Conservation (phyloP, 306 rosid genomes). For the Mimosa bimucronata region DNA sequence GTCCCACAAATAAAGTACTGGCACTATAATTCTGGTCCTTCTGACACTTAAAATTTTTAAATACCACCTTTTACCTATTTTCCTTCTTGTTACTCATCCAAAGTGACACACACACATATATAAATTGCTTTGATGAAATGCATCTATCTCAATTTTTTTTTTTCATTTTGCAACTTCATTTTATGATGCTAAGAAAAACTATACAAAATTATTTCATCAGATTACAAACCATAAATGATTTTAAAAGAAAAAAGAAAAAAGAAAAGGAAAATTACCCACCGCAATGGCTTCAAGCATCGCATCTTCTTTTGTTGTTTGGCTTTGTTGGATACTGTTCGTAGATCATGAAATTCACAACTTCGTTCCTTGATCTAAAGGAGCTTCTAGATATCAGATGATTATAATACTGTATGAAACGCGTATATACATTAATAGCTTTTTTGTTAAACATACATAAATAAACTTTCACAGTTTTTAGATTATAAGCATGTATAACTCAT, state of each 20-base stretch:
- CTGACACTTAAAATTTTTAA: too few species aligned
- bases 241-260: neutral
- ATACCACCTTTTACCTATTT: too few species aligned
- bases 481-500: neutral
- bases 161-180: neutral
- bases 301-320: neutral
- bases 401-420: constrained; percentile 2
- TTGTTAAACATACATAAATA: neutral
- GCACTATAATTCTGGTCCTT: too few species aligned
- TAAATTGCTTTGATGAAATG: neutral
- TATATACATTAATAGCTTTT: neutral
- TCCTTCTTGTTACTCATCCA: neutral
- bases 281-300: neutral
- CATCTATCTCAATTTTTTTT: neutral
- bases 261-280: neutral
- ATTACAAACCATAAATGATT: neutral
- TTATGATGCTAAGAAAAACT: neutral
- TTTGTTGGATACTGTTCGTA: neutral
- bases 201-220: neutral
- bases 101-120: neutral
- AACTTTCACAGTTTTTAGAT: neutral
- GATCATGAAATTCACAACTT: constrained; percentile 2
- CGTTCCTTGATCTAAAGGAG: neutral
- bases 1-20: too few species aligned
- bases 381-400: neutral